Conservation (phyloP, 176 grass and related monocot species). For the Carex littledalei region DNA sequence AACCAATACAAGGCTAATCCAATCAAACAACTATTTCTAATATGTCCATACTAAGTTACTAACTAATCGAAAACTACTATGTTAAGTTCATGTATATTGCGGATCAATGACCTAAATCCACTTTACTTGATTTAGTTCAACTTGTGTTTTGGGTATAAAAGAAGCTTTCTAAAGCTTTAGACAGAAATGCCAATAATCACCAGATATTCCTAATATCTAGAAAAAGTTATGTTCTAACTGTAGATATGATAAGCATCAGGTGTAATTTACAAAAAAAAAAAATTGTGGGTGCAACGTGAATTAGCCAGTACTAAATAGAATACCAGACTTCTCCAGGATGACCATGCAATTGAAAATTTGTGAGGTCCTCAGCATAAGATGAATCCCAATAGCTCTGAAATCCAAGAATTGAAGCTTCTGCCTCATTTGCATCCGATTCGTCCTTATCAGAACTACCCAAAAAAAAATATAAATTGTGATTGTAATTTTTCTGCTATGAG, state of each 20-base stretch:
- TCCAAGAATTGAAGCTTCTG: constrained; percentile 78
- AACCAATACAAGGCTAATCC: neutral
- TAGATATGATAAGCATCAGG: neutral
- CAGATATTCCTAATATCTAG: neutral
- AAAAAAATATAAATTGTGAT: constrained; percentile 15
- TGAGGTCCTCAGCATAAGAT: constrained; percentile 88
- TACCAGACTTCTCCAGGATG: constrained; percentile 95
- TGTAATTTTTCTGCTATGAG: neutral
- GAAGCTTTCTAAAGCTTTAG: neutral
- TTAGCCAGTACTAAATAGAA: neutral
- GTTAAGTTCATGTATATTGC: neutral
- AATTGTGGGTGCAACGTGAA: neutral
- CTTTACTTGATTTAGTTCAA: neutral
- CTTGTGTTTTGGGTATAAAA: neutral
- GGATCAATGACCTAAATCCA: neutral
- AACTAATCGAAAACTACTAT: neutral
- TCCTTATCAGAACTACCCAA: constrained; percentile 76
- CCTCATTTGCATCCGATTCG: constrained; percentile 51
- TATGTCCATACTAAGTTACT: neutral
- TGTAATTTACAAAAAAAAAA: neutral
- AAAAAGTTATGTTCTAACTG: neutral
- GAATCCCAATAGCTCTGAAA: constrained; percentile 93
- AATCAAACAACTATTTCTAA: neutral
- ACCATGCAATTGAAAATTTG: constrained; percentile 84
- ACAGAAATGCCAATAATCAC: neutral